Evolutionary conservation across 345 rosid species (phyloP).

Genomic region (Sisymbrium irio): DNA sequence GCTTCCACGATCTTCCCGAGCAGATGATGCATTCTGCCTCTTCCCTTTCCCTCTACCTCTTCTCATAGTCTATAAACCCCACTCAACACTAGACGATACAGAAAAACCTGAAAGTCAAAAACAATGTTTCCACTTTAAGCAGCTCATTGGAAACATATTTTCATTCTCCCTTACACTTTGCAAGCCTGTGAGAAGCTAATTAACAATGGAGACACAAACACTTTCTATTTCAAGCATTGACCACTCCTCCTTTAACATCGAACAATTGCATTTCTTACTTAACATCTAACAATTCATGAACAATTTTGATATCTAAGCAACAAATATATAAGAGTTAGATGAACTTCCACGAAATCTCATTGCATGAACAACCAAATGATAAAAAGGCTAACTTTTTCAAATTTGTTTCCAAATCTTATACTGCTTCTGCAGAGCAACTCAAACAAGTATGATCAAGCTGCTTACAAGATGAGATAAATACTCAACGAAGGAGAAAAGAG

Average conservation of each 20-base stretch:
- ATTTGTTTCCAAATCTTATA: not conserved
- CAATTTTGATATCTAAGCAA: not conserved
- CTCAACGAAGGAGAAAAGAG: not conserved
- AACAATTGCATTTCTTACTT: not conserved
- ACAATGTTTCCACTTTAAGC: not conserved
- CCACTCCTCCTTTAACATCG: too few species aligned
- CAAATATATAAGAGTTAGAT: not conserved
- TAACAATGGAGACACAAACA: not conserved
- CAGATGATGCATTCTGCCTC: conserved; percentile 48
- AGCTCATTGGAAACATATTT: too few species aligned
- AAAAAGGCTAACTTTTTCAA: not conserved
- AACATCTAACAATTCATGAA: not conserved
- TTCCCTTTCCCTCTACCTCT: conserved; percentile 75
- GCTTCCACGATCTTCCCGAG: conserved; percentile 50
- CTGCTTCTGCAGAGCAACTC: not conserved
- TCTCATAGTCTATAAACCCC: conserved; percentile 23
- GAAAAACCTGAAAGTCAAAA: not conserved
- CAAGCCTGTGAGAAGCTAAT: not conserved
- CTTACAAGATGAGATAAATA: not conserved
- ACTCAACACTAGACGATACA: not conserved
- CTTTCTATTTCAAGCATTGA: too few species aligned
- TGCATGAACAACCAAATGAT: conserved; percentile 19
- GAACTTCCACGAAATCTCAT: not conserved
- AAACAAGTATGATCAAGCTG: not conserved
- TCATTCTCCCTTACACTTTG: not conserved